These are phyloP conservation scores for Aaosphaeria arxii DNA, from an alignment of 2,329 filamentous ascomycete genomes.

Conservation along the genomic window DNA sequence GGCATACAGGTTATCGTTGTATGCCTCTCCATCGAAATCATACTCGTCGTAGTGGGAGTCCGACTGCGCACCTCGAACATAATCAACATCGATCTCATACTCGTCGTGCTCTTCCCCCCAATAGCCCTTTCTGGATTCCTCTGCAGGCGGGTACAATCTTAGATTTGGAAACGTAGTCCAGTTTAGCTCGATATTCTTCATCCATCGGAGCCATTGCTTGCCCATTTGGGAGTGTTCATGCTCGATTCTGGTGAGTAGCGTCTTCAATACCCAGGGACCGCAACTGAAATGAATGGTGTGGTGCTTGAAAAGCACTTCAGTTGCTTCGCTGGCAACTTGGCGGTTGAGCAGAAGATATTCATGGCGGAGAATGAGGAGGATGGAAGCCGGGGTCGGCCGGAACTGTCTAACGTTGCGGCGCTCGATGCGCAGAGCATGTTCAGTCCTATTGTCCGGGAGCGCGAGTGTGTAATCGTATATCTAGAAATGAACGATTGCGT, in stretches of 20 bases:
- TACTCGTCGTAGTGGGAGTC: constrained; percentile 29
- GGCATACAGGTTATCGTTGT: constrained; percentile 35
- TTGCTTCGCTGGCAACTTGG: constrained; percentile 32
- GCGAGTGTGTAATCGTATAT: constrained; percentile 29
- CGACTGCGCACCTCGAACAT: constrained; percentile 21
- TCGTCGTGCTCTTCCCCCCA: constrained; percentile 23
- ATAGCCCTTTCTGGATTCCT: constrained; percentile 16
- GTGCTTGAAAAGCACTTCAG: constrained; percentile 31
- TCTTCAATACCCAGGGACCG: constrained; percentile 33
- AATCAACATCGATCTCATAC: constrained; percentile 25
- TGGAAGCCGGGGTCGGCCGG: constrained; percentile 24
- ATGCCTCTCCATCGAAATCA: constrained; percentile 30
- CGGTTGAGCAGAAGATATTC: constrained; percentile 32
- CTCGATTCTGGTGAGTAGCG: constrained; percentile 25
- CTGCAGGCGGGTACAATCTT: constrained; percentile 26
- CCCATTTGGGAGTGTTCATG: constrained; percentile 14
- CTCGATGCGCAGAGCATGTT: constrained; percentile 29
- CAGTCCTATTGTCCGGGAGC: constrained; percentile 21
- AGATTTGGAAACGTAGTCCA: constrained; percentile 36
- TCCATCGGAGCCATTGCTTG: constrained; percentile 27
- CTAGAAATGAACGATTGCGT: constrained; percentile 7
- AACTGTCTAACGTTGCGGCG: constrained; percentile 33
- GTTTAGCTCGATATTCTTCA: constrained; percentile 30
- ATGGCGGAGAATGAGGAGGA: constrained; percentile 33
- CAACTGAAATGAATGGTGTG: constrained; percentile 33